Base-by-base conservation (phyloP, 495 filamentous ascomycete species). In the Podospora sp. region DNA sequence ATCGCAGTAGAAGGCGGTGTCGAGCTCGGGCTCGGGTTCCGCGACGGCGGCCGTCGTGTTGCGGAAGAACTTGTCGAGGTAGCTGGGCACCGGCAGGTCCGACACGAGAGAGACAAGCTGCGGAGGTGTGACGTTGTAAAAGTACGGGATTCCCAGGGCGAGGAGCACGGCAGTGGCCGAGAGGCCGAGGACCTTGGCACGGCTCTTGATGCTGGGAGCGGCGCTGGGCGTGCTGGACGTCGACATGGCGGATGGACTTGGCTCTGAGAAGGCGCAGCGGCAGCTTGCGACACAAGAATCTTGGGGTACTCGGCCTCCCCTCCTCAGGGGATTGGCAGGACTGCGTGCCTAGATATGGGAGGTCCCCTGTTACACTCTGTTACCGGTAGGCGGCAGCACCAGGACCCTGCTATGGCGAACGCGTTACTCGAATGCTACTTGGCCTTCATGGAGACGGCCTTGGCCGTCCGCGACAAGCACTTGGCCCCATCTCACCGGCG, bases 1-100 rank as follows among this genome's bases (percentile, higher is more conserved):
- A 20, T 71, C 73, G 65, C 80, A 82, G 22, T 68, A 35, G 36
- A 74, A 78, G 8, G 62, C 56, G 5, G 26, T 18, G 0, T 60
- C 60, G 35, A 27, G 8, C 0, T 55, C 36, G 0, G 51, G n/a
- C n/a, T n/a, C n/a, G n/a, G n/a, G n/a, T n/a, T n/a, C n/a, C n/a
- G n/a, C n/a, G n/a, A n/a, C 27, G 9, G 14, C 22, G n/a, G 5
- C 58, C 12, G 49, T 60, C 20, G 25, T 27, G 35, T 65, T 56
- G n/a, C 53, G 66, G 66, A 74, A 62, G 67, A 73, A 69, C 0
- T 64, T 67, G 40, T 71, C 20, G 29, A 72, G 53, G 22, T 68
- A 68, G 50, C 72, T 69, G 22, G 68, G 70, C 9, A 75, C 14
- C 0, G 72, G 72, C 14, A 75, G 57, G 62, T 72, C 69, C 53